Conservation (phyloP, 1,284 basidiomycete species). For the Microbotryum lychnidis-dioicae region DNA sequence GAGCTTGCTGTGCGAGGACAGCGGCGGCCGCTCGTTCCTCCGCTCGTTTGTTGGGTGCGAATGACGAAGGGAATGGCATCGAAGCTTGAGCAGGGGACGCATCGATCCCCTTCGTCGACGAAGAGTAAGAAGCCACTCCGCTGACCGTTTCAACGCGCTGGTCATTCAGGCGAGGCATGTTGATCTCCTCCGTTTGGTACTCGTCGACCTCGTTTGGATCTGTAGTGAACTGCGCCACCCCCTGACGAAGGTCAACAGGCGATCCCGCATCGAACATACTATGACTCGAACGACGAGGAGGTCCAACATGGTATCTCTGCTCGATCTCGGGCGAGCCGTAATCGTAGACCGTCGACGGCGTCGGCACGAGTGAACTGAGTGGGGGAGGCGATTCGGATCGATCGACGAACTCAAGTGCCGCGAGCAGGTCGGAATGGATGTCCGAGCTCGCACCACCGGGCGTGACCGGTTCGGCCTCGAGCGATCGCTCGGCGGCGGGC, state of each 20-base stretch:
- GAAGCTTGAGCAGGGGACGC: too few relatives aligned
- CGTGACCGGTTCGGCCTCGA: background rate
- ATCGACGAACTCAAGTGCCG: conserved; percentile 28
- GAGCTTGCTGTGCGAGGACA: conserved; percentile 24
- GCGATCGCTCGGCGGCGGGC: background rate
- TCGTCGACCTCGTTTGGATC: too few relatives aligned
- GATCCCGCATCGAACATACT: too few relatives aligned
- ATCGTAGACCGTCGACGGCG: conserved; percentile 8
- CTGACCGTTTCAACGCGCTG: background rate
- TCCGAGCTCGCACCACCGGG: conserved; percentile 1
- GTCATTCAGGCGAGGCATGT: too few relatives aligned
- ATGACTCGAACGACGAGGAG: conserved; percentile 3
- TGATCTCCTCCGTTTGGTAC: too few relatives aligned
- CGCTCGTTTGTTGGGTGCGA: conserved; percentile 29
- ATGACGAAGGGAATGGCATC: conserved; percentile 23
- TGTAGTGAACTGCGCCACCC: too few relatives aligned
- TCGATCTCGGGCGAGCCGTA: too few relatives aligned
- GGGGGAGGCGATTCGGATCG: conserved; percentile 12
- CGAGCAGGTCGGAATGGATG: conserved; percentile 27
- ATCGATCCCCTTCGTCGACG: background rate
- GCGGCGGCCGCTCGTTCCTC: conserved; percentile 31
- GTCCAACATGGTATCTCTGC: conserved; percentile 15
- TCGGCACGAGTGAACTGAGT: background rate
- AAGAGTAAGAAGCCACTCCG: background rate
- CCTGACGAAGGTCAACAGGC: too few relatives aligned